Evolutionary conservation across 2,329 filamentous ascomycete species (phyloP).

Genomic region (Epichloe sp.): DNA sequence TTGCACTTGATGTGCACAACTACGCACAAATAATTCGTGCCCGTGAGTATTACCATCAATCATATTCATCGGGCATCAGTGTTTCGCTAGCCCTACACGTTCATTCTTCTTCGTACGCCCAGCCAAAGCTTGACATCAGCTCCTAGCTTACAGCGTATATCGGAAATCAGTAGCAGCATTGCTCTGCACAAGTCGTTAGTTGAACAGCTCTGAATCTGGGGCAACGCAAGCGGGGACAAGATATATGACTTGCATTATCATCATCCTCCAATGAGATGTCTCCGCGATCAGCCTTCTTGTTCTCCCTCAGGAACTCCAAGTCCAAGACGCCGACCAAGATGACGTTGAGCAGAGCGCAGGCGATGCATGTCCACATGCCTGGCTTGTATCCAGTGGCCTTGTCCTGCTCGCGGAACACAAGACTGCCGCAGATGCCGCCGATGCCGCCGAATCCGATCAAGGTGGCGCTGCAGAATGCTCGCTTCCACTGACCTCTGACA

Average conservation of each 20-base stretch:
- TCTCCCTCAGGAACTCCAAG: slow-evolving; percentile 28
- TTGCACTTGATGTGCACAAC: no score
- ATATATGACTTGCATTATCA: slow-evolving; percentile 28
- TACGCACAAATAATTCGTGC: no score
- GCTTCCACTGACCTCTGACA: slow-evolving; percentile 79
- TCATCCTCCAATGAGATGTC: slow-evolving; percentile 35
- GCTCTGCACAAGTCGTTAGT: background rate
- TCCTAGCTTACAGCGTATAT: background rate
- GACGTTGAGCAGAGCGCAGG: slow-evolving; percentile 32
- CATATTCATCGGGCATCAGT: no score
- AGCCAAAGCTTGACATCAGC: background rate
- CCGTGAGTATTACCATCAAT: no score
- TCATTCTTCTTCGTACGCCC: no score
- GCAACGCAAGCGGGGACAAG: background rate
- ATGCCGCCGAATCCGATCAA: slow-evolving; percentile 66
- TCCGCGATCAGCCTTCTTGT: slow-evolving; percentile 38
- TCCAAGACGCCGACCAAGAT: slow-evolving; percentile 30
- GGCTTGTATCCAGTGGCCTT: slow-evolving; percentile 36
- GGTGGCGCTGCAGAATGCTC: slow-evolving; percentile 63
- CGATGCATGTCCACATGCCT: slow-evolving; percentile 42
- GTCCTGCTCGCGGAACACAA: slow-evolving; percentile 55
- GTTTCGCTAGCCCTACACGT: no score
- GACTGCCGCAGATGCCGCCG: slow-evolving; percentile 62
- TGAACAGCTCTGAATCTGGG: background rate
- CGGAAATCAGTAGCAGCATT: slow-evolving; percentile 3